Base-by-base conservation (phyloP, 169 alveolate species). In the Eimeria falciformis region DNA sequence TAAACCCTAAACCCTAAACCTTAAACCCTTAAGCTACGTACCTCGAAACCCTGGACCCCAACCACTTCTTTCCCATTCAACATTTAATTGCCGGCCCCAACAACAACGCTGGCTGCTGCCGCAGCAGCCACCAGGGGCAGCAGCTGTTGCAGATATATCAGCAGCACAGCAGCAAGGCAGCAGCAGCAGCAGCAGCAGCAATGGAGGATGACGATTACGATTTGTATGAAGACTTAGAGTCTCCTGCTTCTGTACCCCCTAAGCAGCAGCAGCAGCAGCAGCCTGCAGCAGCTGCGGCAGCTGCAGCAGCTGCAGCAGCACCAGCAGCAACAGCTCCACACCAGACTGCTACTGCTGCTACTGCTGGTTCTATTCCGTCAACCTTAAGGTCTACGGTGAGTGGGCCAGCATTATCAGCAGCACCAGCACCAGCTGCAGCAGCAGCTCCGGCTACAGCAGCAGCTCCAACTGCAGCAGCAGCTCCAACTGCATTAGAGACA, bases 351-450 rank as follows among this genome's bases (percentile, higher is more conserved):
- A 14, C 71, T 14, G 71, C 71, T 58, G 71, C 71, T n/a, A 27
- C 71, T 58, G 58, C 58, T 50, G 14, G 14, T n/a, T 11, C 5
- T 58, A 3, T 58, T 21, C 69, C 79, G 18, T 68, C 79, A 68
- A 23, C 47, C 45, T 58, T n/a, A n/a, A n/a, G n/a, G n/a, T n/a
- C n/a, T n/a, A n/a, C 7, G 62, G 62, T 14, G n/a, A 50, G 62
- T 50, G 62, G n/a, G n/a, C 62, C 79, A 68, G 18, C 45, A 23
- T 21, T 68, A 37, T 6, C 82, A 71, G 58, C 50, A 71, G 82
- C 82, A 29, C 46, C 82, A 11, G 82, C 82, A 71, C 17, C 21
- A 14, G 55, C 21, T 12, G 82, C 58, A 71, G 82, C 82, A 71
- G 82, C 71, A 58, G 71, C 71, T 14, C 29, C 18, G 21, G 33